These are phyloP conservation scores for Hypsizygus ulmarius DNA, from an alignment of 1,284 basidiomycete species.

Conservation along the genomic window DNA sequence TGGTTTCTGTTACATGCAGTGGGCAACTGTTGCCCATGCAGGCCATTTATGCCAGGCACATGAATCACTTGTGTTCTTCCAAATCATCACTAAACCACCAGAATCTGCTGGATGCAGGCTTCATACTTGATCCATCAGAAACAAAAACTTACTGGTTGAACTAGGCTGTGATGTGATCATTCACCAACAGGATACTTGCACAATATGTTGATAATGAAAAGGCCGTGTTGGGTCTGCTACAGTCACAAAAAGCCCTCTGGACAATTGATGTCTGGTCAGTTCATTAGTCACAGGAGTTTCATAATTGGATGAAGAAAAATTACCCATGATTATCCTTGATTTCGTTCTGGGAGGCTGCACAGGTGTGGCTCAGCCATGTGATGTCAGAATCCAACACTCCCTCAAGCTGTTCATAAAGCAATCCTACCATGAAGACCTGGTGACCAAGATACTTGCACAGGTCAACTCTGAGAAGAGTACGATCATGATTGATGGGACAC, in stretches of 20 bases:
- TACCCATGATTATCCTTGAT: slow-evolving; percentile 26
- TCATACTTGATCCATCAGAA: slow-evolving; percentile 27
- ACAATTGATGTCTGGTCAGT: slow-evolving; percentile 38
- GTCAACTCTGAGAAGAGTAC: not conserved
- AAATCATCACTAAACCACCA: slow-evolving; percentile 14
- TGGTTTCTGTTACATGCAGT: slow-evolving; percentile 23
- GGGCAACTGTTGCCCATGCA: slow-evolving; percentile 31
- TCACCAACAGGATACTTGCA: slow-evolving; percentile 31
- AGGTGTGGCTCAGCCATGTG: slow-evolving; percentile 26
- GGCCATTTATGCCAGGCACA: slow-evolving; percentile 25
- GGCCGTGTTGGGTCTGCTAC: slow-evolving; percentile 18
- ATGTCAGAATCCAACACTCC: slow-evolving; percentile 31
- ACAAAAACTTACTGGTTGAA: slow-evolving; percentile 40
- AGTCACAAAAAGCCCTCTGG: slow-evolving; percentile 28
- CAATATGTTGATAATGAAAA: slow-evolving; percentile 31
- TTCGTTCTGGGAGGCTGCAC: slow-evolving; percentile 29
- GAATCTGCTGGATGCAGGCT: slow-evolving; percentile 15
- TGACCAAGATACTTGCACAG: slow-evolving; percentile 17
- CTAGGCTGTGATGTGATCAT: slow-evolving; percentile 29
- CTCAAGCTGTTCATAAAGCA: slow-evolving; percentile 29
- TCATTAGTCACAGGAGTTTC: slow-evolving; percentile 33
- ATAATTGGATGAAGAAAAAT: slow-evolving; percentile 24
- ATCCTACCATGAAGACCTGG: slow-evolving; percentile 29
- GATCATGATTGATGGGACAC: slow-evolving; percentile 9
- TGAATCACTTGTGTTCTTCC: slow-evolving; percentile 18